Conservation (phyloP, 208 protist genomes). For the Angomonas deanei region DNA sequence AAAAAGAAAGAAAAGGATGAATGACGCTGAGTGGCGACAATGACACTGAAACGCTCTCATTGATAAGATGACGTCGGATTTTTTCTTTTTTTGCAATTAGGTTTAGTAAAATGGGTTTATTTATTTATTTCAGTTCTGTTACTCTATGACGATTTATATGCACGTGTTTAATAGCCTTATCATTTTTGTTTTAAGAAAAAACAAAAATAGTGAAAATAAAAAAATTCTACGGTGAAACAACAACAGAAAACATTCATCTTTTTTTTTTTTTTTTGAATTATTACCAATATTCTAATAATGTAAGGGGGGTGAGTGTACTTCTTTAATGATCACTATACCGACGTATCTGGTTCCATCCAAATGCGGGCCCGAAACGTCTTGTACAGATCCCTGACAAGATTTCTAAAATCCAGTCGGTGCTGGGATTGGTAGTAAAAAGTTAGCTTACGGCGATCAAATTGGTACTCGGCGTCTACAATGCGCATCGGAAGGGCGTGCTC, state of each 20-base stretch:
- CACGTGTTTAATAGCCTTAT: too few species aligned
- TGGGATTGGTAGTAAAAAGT: constrained; percentile 89
- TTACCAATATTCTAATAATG: not conserved
- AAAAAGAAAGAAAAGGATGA: constrained; percentile 4
- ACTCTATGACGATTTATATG: too few species aligned
- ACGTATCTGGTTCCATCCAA: constrained; percentile 84
- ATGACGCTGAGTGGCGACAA: not conserved
- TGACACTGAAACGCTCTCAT: too few species aligned
- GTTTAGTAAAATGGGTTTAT: not conserved
- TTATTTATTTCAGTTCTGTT: too few species aligned
- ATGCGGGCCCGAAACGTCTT: constrained; percentile 88
- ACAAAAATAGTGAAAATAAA: constrained; percentile 3
- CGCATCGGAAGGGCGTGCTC: constrained; percentile 81
- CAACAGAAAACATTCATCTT: not conserved
- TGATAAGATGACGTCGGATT: too few species aligned
- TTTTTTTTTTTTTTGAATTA: constrained; percentile 1
- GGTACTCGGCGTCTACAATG: constrained; percentile 91
- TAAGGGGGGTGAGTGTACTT: not conserved
- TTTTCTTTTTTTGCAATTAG: too few species aligned
- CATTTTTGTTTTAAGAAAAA: too few species aligned
- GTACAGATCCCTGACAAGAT: constrained; percentile 85
- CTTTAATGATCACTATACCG: too few species aligned
- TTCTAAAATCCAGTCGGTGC: constrained; percentile 85
- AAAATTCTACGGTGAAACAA: not conserved
- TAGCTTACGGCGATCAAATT: constrained; percentile 90